Base-by-base conservation (phyloP, 2,329 filamentous ascomycete species). In the Triangularia setosa region DNA sequence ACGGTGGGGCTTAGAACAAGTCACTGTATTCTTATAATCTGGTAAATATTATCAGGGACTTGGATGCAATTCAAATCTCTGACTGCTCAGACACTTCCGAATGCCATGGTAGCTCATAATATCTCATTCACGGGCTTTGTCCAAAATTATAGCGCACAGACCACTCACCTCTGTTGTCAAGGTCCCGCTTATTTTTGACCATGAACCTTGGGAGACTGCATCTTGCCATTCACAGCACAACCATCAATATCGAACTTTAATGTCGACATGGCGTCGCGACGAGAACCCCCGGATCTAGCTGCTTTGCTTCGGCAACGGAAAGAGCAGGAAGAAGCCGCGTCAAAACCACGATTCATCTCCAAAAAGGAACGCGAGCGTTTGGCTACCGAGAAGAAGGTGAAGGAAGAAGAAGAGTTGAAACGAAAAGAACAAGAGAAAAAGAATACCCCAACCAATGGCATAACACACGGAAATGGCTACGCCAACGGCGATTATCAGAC, bases 281-380 rank as follows among this genome's bases (percentile, higher is more conserved):
- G 69, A 14, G 61, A 70, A 54, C 71, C 71, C 1, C 71, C 70
- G 11, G 71, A 73, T 30, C 44, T 73, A 21, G 68, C 69, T 76
- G 95, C 58, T 90, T 91, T 60, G 79, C 91, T 55, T 89, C 95
- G 75, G 91, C 91, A 79, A 83, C 87, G 75, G 64, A 77, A 78
- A 64, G 80, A 80, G 57, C 80, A 83, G 64, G 77, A 81, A 53
- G 79, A 92, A 77, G 88, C 89, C 16, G 69, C 70, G 0, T 63
- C 68, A 4, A 71, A 73, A 59, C 70, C 71, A n/a, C 66, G 69
- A 77, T 94, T 96, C 74, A 80, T 97, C 23, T 90, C 91, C 4
- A 95, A 91, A 79, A 89, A 90, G 30, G 86, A 96, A 75, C 86
- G 93, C 62, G 92, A 96, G 75, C 86, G 87, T 65, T 77, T 96